Base-by-base conservation (phyloP, 805 yeast genomes). In the Sugiyamaella smithiae region DNA sequence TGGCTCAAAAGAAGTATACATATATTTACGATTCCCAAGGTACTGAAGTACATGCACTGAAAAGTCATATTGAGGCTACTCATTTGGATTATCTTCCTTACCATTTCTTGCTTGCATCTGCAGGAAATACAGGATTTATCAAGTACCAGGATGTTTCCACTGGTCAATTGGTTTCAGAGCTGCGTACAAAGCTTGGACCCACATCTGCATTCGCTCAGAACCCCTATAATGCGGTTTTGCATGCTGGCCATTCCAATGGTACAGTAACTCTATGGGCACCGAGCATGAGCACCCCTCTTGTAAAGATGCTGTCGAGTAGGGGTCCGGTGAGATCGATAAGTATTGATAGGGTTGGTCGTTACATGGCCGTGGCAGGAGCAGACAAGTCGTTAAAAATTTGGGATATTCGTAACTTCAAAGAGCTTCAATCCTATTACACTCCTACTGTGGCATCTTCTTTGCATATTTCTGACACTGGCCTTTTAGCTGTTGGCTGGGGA, bases 101-200 rank as follows among this genome's bases (percentile, higher is more conserved):
- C 65, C 99, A 93, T 68, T 90, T 84, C 60, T 70, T 93, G 32
- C 73, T 93, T 42, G 89, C 84, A 1, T 80, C 96, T 0, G 88
- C 95, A 0, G 98, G 99, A 36, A 82, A 85, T 58, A 80, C 95
- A 2, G 97, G 97, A 4, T 85, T 76, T 67, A 73, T 93, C 52
- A 88, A 86, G 68, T 93, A 88, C 67, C 98, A 93, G 62, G 99
- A 93, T 67, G 95, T 90, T 1, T 84, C 97, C 2, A 93, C 98
- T 0, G 99, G 99, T 52, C 78, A 75, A 41, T 70, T 88, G 28
- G 93, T 90, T 1, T 75, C 88, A 38, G 98, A 93, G 65, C 71
- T 82, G 25, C 77, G 90, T 63, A 89, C 97, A 6, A 88, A 85
- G 65, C 67, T 87, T 54, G 99, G 99, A 1, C 95, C 98, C 16